phyloP scores from a whole-genome alignment of 2,329 filamentous ascomycete species.

The Scedosporium apiospermum region DNA sequence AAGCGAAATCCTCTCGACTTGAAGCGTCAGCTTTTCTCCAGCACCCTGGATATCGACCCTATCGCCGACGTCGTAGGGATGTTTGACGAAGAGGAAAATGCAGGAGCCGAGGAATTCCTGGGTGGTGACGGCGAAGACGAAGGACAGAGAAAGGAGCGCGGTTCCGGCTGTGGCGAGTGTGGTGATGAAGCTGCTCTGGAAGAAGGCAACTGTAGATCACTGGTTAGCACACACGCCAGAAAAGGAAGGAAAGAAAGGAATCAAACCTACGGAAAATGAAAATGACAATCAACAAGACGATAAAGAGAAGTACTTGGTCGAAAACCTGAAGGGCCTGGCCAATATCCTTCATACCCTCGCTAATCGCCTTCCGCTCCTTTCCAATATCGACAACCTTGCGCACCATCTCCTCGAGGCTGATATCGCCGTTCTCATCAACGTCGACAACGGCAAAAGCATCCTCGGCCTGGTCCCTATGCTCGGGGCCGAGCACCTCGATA shows the following conservation, averaged over 20 bases:
- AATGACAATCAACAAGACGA: constrained; percentile 71
- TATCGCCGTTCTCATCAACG: constrained; percentile 82
- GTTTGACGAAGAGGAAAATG: constrained; percentile 98
- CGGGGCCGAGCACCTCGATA: constrained; percentile 72
- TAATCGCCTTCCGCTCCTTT: constrained; percentile 78
- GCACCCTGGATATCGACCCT: constrained; percentile 67
- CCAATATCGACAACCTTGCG: constrained; percentile 77
- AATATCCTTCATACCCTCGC: constrained; percentile 93
- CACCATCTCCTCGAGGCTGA: constrained; percentile 92
- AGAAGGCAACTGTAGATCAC: constrained; percentile 57
- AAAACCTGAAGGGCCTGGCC: constrained; percentile 88
- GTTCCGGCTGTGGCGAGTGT: constrained; percentile 87
- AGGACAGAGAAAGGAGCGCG: constrained; percentile 87
- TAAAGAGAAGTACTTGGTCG: constrained; percentile 72
- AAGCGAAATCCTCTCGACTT: constrained; percentile 89
- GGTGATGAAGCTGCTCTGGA: constrained; percentile 75
- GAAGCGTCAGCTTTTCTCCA: constrained; percentile 49
- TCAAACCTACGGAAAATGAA: constrained; percentile 64
- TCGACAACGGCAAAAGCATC: constrained; percentile 78
- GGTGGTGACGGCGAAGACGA: constrained; percentile 84
- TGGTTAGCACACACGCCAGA: constrained; percentile 1
- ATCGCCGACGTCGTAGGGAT: constrained; percentile 93
- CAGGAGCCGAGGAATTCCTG: constrained; percentile 97
- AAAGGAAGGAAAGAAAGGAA: neutral
- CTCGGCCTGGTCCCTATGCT: constrained; percentile 67